phyloP scores from a whole-genome alignment of 805 yeast species.

The Lipomyces yamanashiensis region DNA sequence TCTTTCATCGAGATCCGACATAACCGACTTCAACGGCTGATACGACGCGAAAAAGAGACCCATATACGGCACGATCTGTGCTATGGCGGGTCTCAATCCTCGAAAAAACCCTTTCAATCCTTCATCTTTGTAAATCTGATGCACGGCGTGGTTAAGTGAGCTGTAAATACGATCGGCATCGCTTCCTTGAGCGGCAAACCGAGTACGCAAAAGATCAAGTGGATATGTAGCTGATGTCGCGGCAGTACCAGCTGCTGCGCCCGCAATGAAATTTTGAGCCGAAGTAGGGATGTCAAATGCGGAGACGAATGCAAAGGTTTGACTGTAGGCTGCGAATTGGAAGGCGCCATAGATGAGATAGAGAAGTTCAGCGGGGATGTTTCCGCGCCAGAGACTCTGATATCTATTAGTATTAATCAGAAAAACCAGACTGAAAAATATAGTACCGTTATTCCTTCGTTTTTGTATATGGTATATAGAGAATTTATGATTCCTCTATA shows the following conservation, averaged over 20 bases:
- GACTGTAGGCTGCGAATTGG: conserved; percentile 77
- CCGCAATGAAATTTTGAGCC: conserved; percentile 61
- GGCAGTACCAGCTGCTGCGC: conserved; percentile 74
- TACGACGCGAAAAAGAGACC: conserved; percentile 61
- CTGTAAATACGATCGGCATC: conserved; percentile 38
- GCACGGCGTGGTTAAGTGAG: conserved; percentile 42
- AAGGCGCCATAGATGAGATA: conserved; percentile 83
- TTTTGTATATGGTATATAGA: conserved; percentile 51
- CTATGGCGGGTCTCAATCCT: conserved; percentile 56
- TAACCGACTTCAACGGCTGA: conserved; percentile 20
- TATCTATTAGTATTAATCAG: neutral
- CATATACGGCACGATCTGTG: conserved; percentile 70
- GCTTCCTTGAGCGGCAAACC: conserved; percentile 69
- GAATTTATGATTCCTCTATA: conserved; percentile 41
- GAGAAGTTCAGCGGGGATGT: conserved; percentile 86
- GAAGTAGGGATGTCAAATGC: conserved; percentile 29
- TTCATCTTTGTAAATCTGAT: conserved; percentile 47
- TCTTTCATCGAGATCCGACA: neutral
- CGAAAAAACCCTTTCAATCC: conserved; percentile 56
- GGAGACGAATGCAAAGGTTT: conserved; percentile 41
- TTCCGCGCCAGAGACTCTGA: conserved; percentile 77
- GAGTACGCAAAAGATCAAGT: conserved; percentile 83
- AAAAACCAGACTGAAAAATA: neutral
- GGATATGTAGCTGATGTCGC: conserved; percentile 85
- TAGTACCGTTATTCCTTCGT: conserved; percentile 62